These are phyloP conservation scores for Fusarium piperis DNA, from an alignment of 2,329 filamentous ascomycete genomes.

Conservation along the genomic window DNA sequence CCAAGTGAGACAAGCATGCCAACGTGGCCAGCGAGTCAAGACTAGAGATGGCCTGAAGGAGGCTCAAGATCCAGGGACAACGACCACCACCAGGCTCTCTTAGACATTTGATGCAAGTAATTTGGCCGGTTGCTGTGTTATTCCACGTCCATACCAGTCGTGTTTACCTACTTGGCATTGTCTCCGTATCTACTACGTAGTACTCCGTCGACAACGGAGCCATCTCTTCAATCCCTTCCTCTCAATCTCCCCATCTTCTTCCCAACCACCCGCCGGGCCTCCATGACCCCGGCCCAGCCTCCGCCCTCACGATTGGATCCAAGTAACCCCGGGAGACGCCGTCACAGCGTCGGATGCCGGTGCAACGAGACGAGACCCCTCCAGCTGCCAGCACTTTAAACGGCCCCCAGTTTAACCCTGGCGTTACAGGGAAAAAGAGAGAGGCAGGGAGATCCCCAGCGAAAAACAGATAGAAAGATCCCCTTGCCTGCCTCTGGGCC, in stretches of 20 bases:
- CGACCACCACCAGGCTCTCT: not conserved
- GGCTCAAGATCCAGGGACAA: conserved; percentile 10
- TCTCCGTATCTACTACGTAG: not conserved
- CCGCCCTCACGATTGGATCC: conserved; percentile 16
- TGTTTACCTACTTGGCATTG: conserved; percentile 15
- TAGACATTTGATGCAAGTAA: conserved; percentile 15
- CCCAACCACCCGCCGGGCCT: conserved; percentile 1
- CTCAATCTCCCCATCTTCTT: not conserved
- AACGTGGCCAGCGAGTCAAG: conserved; percentile 21
- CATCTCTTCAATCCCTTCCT: not conserved
- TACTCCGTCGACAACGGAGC: not conserved
- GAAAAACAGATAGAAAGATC: conserved; percentile 12
- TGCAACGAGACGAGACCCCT: conserved; percentile 7
- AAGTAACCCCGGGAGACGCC: conserved; percentile 28
- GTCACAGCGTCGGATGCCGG: conserved; percentile 20
- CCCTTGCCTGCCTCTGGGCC: not conserved
- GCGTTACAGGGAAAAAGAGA: conserved; percentile 5
- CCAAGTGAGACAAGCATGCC: conserved; percentile 33
- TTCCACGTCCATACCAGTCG: not conserved
- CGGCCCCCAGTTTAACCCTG: conserved; percentile 9
- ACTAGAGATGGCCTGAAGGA: not conserved
- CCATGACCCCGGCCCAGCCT: conserved; percentile 19
- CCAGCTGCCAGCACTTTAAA: conserved; percentile 36
- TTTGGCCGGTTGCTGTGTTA: conserved; percentile 24
- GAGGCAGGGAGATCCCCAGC: conserved; percentile 24